Conservation (phyloP, 2,329 filamentous ascomycete species). For the Hypomyces perniciosus region DNA sequence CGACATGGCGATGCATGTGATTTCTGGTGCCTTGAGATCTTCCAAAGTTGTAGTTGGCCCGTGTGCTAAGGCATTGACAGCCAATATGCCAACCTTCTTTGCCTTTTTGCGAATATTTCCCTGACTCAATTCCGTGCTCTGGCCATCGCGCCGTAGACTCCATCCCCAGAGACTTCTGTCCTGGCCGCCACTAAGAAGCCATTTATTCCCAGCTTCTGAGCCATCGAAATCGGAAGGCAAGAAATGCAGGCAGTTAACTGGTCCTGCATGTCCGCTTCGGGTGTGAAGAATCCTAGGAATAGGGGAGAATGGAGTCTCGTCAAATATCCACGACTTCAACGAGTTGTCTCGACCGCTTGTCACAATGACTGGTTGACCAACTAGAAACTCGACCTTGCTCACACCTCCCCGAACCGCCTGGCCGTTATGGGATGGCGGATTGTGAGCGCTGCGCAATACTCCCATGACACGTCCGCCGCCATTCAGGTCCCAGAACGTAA, state of each 20-base stretch:
- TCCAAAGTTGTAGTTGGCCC: conserved; percentile 62
- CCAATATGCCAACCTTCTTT: conserved; percentile 74
- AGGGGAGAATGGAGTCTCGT: conserved; percentile 82
- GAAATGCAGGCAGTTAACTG: conserved; percentile 77
- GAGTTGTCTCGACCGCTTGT: conserved; percentile 92
- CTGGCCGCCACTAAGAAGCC: conserved; percentile 82
- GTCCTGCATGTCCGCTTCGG: conserved; percentile 81
- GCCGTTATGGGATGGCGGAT: conserved; percentile 56
- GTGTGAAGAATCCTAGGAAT: conserved; percentile 79
- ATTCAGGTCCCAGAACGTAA: conserved; percentile 96
- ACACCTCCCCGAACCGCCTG: conserved; percentile 65
- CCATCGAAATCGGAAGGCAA: conserved; percentile 85
- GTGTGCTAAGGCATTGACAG: conserved; percentile 48
- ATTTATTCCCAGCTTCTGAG: conserved; percentile 82
- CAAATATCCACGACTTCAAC: conserved; percentile 93
- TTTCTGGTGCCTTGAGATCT: conserved; percentile 80
- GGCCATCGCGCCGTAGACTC: conserved; percentile 89
- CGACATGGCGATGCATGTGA: conserved; percentile 85
- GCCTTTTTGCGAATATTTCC: conserved; percentile 82
- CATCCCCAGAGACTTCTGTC: conserved; percentile 95
- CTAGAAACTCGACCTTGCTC: conserved; percentile 81
- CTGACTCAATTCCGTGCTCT: conserved; percentile 89
- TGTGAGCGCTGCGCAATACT: conserved; percentile 81
- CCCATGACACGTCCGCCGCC: conserved; percentile 80
- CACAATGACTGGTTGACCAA: conserved; percentile 82